phyloP scores from a whole-genome alignment of 1,139 yeast genomes.

The Scheffersomyces illinoinensis region DNA sequence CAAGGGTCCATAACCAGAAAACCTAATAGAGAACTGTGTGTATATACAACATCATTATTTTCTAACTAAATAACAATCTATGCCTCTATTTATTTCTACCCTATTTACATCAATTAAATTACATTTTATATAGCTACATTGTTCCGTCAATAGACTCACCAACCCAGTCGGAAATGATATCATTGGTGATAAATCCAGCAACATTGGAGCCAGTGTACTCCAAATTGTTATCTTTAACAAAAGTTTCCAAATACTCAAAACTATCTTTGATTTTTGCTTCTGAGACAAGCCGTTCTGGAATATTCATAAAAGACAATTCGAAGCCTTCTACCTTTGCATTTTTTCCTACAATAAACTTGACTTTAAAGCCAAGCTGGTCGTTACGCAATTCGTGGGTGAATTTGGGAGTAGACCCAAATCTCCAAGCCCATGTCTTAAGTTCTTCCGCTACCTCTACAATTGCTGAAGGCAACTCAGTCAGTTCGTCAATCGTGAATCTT shows the following conservation, averaged over 20 bases:
- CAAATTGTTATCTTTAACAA: conserved; percentile 26
- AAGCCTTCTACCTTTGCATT: conserved; percentile 30
- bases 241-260: conserved; percentile 31
- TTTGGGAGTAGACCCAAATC: conserved; percentile 68
- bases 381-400: conserved; percentile 50
- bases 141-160: conserved; percentile 52
- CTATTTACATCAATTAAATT: not conserved
- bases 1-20: conserved; percentile 15
- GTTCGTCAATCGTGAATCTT: conserved; percentile 24
- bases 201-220: conserved; percentile 44
- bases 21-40: not conserved
- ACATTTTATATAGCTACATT: conserved; percentile 28
- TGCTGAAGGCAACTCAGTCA: conserved; percentile 45
- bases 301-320: conserved; percentile 14
- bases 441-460: conserved; percentile 44
- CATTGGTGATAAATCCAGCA: conserved; percentile 48
- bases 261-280: conserved; percentile 18
- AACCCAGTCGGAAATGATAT: conserved; percentile 47
- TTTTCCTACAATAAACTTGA: conserved; percentile 45
- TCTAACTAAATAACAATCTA: not conserved
- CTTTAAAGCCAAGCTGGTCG: conserved; percentile 27
- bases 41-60: not conserved
- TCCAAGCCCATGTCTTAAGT: conserved; percentile 68
- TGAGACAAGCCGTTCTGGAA: conserved; percentile 17
- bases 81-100: not conserved